A percentile compares a stretch with the other conserved stretches of the same genome.
phyloP scores from a whole-genome alignment of 179 eudicot genomes.

The Camellia oleifera region DNA sequence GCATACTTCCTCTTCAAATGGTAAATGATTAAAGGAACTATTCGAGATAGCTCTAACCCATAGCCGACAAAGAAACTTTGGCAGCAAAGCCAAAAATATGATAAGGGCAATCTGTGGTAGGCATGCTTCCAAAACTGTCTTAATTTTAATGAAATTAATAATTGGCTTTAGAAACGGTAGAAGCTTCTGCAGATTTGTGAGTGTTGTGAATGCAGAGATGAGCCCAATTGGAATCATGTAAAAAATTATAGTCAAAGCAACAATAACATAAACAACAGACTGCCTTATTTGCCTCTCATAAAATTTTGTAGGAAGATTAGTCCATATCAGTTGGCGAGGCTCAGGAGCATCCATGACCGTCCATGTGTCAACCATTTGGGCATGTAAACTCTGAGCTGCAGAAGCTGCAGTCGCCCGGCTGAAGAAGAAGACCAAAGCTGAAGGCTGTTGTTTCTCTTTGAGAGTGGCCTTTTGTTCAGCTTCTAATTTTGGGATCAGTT shows the following conservation, averaged over 20 bases:
- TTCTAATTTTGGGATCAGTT: slow-evolving; percentile 62
- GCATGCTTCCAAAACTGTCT: slow-evolving; percentile 74
- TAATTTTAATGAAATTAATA: slow-evolving; percentile 34
- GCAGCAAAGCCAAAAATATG: slow-evolving; percentile 79
- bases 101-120: slow-evolving; percentile 86
- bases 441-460: slow-evolving; percentile 56
- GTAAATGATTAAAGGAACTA: slow-evolving; percentile 73
- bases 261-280: slow-evolving; percentile 54
- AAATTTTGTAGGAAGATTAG: slow-evolving; percentile 57
- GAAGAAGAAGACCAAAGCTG: slow-evolving; percentile 72
- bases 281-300: slow-evolving; percentile 61
- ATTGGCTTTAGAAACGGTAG: slow-evolving; percentile 71
- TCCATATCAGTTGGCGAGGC: slow-evolving; percentile 78
- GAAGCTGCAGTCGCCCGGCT: slow-evolving; percentile 72
- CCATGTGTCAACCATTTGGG: slow-evolving; percentile 71
- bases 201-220: slow-evolving; percentile 81
- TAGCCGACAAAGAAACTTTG: slow-evolving; percentile 82
- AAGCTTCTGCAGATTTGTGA: slow-evolving; percentile 54
- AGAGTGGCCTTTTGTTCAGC: slow-evolving; percentile 73
- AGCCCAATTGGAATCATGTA: slow-evolving; percentile 79
- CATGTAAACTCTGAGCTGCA: slow-evolving; percentile 81
- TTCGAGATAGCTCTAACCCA: slow-evolving; percentile 78
- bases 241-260: slow-evolving; percentile 61
- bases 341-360: slow-evolving; percentile 83
- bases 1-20: slow-evolving; percentile 74